Evolutionary conservation across 2,329 filamentous ascomycete genomes (phyloP).

Genomic region (Teratosphaeriaceae sp.): DNA sequence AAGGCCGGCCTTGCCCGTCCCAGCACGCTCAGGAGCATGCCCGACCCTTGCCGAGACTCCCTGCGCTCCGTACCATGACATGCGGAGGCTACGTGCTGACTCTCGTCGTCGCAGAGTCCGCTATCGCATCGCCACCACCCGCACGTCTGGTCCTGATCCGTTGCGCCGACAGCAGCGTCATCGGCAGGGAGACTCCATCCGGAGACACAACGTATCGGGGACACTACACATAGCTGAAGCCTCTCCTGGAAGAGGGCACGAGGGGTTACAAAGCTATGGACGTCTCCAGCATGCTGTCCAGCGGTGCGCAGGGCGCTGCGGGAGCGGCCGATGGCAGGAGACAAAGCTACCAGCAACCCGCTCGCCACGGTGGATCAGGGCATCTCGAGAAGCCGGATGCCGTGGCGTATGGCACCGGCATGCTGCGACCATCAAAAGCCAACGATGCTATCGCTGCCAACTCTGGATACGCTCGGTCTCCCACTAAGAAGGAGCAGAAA

Average conservation of each 20-base stretch:
- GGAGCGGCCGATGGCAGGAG: constrained; percentile 20
- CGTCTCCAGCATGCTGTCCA: constrained; percentile 30
- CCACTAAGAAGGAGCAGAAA: constrained; percentile 46
- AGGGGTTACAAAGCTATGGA: constrained; percentile 24
- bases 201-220: constrained; percentile 7
- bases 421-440: constrained; percentile 17
- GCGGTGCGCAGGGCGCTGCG: constrained; percentile 16
- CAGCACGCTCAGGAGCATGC: background rate
- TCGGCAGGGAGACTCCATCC: constrained; percentile 8
- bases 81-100: constrained; percentile 5
- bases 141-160: too few species aligned
- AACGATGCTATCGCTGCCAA: constrained; percentile 14
- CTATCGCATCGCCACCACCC: constrained; percentile 2
- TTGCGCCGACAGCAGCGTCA: constrained; percentile 27
- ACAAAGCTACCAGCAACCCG: constrained; percentile 29
- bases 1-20: background rate
- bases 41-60: constrained; percentile 1
- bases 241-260: constrained; percentile 7
- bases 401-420: constrained; percentile 8
- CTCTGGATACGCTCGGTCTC: constrained; percentile 24
- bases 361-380: constrained; percentile 21
- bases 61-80: background rate
- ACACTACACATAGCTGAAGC: constrained; percentile 8
- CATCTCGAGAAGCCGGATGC: constrained; percentile 13
- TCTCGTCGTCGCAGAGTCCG: background rate